Conservation (phyloP, 345 rosid species). For the Anastatica hierochuntica region DNA sequence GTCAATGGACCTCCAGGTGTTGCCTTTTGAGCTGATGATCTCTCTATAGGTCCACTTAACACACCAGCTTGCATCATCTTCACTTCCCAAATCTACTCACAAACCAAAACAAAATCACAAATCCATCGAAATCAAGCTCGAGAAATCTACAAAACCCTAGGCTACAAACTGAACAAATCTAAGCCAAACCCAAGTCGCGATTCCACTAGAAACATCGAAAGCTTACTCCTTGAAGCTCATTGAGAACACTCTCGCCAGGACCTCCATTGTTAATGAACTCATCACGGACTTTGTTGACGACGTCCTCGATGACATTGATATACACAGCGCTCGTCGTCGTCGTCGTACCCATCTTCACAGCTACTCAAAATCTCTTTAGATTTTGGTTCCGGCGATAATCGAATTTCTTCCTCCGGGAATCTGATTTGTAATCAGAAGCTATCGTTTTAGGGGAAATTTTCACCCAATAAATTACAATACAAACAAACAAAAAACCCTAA, state of each 20-base stretch:
- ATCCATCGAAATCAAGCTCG: conserved; percentile 10
- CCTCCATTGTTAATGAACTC: conserved; percentile 79
- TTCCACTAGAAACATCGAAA: not conserved
- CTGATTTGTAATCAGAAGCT: conserved; percentile 2
- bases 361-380: too few relatives aligned
- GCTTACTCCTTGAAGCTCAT: conserved; percentile 84
- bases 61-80: conserved; percentile 94
- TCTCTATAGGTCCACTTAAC: conserved; percentile 53
- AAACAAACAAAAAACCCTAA: too few relatives aligned
- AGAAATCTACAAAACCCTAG: conserved; percentile 30
- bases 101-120: not conserved
- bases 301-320: conserved; percentile 84
- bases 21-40: conserved; percentile 50
- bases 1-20: conserved; percentile 51
- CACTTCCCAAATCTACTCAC: conserved; percentile 72
- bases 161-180: conserved; percentile 25
- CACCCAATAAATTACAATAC: too few relatives aligned
- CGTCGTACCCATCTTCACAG: conserved; percentile 43
- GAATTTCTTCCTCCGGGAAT: not conserved
- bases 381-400: not conserved
- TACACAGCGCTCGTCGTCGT: conserved; percentile 73
- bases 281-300: conserved; percentile 80
- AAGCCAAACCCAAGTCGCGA: not conserved
- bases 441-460: not conserved
- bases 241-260: conserved; percentile 78